phyloP scores from a whole-genome alignment of 768 basidiomycete species.

The Gloeostereum incarnatum region DNA sequence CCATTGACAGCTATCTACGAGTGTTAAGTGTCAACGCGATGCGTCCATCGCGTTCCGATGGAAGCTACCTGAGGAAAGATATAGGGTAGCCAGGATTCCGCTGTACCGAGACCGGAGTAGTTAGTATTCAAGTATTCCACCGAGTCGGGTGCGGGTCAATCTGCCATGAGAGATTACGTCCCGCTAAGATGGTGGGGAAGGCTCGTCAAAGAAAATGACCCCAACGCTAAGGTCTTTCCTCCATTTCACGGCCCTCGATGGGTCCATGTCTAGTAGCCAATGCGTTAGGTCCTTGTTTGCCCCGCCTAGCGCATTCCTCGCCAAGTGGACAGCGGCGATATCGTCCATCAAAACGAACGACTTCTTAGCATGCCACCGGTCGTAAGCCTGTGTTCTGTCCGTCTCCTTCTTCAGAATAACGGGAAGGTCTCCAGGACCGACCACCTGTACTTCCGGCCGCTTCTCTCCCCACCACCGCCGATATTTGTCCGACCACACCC shows the following conservation, averaged over 20 bases:
- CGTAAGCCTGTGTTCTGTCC: conserved; percentile 26
- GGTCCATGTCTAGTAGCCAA: conserved; percentile 27
- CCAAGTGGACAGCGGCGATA: conserved; percentile 41
- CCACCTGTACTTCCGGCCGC: no score
- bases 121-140: no score
- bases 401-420: conserved; percentile 15
- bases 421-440: no score
- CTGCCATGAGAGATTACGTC: no score
- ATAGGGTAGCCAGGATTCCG: no score
- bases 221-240: conserved; percentile 18
- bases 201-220: neutral
- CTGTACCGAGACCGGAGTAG: no score
- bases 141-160: no score
- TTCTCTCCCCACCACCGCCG: conserved; percentile 11
- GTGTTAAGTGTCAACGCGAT: no score
- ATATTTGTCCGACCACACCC: conserved; percentile 28
- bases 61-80: no score
- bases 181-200: no score
- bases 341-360: conserved; percentile 27
- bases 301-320: conserved; percentile 47
- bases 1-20: no score
- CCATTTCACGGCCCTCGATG: conserved; percentile 25
- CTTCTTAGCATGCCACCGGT: conserved; percentile 26
- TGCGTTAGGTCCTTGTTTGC: conserved; percentile 30
- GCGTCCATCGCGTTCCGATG: no score